Evolutionary conservation across 2,329 filamentous ascomycete genomes (phyloP), one percentile per base, ranked within the genome.

Genomic region (Zarea fungicola): DNA sequence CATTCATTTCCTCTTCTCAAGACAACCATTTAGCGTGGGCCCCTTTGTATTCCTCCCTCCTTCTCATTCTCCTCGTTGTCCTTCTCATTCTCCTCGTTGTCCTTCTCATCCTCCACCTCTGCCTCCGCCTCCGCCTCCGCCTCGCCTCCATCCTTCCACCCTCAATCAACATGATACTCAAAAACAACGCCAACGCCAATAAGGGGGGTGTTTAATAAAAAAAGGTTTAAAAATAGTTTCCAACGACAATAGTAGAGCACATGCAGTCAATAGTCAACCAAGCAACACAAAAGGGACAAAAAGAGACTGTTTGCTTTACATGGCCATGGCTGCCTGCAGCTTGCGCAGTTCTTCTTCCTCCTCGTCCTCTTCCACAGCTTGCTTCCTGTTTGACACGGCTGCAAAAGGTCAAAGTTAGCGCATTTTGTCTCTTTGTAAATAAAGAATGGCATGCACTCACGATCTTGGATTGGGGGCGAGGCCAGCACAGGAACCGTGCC

Each of bases 311-410:
- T 3, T 18, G 25, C 28, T 39, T 76, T 62, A 95, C 85, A 96
- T 96, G 56, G 91, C 91, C 92, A 97, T 97, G 70, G 96, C 92
- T 29, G 89, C 91, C 66, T 95, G 90, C 58, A 99, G 70, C 72
- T 93, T 96, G 69, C 86, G 82, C 63, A 97, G 75, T 73, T 97
- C 92, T 61, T 85, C 92, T 68, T 97, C 92, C 65, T 97, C 93
- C 77, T 97, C 92, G 67, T 96, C 91, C 67, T 96, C 89, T 28
- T 48, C 41, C 64, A 64, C 65, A 53, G 72, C 70, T 57, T 80
- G 59, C 49, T 60, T 62, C 59, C 60, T 65, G 55, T 48, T 61
- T 26, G 65, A 59, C 23, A 43, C 47, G 32, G 47, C 47, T 49
- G 19, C 13, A 43, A n/a, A 28, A n/a, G n/a, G 18, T 11, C 22